These are phyloP conservation scores for Hymenoscyphus albidus DNA, from an alignment of 2,329 filamentous ascomycete genomes.

Conservation along the genomic window DNA sequence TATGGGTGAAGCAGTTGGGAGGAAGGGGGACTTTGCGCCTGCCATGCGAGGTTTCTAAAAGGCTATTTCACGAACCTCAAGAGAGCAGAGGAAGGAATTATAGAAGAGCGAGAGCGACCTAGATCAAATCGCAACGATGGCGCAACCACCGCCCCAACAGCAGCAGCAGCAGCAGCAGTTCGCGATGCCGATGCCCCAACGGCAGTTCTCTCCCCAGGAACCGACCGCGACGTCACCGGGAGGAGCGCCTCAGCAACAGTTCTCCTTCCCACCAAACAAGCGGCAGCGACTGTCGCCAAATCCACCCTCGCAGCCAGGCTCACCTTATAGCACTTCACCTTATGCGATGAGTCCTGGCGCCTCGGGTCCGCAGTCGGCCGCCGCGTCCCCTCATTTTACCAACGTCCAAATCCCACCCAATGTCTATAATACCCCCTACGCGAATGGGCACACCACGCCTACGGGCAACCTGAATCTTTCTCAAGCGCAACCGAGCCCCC, in stretches of 20 bases:
- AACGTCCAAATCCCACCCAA: conserved; percentile 31
- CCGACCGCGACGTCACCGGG: conserved; percentile 53
- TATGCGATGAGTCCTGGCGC: conserved; percentile 46
- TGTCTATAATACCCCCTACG: conserved; percentile 36
- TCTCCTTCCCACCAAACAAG: conserved; percentile 65
- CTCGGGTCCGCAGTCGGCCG: conserved; percentile 24
- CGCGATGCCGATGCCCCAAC: conserved; percentile 44
- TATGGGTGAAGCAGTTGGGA: conserved; percentile 29
- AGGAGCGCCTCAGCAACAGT: conserved; percentile 52
- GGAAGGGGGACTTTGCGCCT: conserved; percentile 33
- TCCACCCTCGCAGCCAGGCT: conserved; percentile 62
- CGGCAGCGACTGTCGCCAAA: conserved; percentile 68
- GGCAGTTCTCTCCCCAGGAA: conserved; percentile 60
- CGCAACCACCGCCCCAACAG: conserved; percentile 35
- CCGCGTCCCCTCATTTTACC: conserved; percentile 32
- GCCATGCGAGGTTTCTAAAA: conserved; percentile 24
- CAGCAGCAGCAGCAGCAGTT: conserved; percentile 35
- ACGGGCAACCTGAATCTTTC: conserved; percentile 22
- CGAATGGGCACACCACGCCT: conserved; percentile 31
- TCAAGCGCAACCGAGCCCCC: conserved; percentile 31
- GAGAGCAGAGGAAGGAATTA: neutral
- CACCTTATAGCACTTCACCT: conserved; percentile 54
- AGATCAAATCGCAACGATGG: conserved; percentile 26
- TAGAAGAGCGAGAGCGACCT: neutral
- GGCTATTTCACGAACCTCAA: conserved; percentile 13